Evolutionary conservation across 2,329 filamentous ascomycete species (phyloP), one percentile per base, ranked within the genome.

Genomic region (Hymenotorrendiella dingleyae): DNA sequence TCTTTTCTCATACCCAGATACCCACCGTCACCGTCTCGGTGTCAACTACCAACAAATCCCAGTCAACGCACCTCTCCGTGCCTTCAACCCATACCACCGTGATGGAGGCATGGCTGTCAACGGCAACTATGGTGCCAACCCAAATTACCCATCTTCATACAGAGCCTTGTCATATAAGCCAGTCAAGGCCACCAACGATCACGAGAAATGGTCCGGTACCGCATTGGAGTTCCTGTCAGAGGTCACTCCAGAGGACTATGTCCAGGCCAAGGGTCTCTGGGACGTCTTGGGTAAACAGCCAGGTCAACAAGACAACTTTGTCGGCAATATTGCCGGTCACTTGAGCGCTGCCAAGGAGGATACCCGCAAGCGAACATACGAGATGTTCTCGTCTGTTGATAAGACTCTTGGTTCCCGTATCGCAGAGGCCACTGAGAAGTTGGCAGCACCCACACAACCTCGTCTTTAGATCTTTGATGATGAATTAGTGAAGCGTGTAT

Each of bases 51-150:
- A 78, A 56, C 75, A 78, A 55, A 61, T 79, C 2, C 75, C 75
- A 0, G 69, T 77, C 46, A 62, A 64, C 42, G 50, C 57, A 50
- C 49, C 64, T 53, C 68, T 67, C 62, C 67, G 57, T 65, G 68
- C 68, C n/a, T 71, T 76, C 70, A 71, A 83, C 54, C 84, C 84
- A 50, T 85, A 80, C 70, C 82, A 87, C 62, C 78, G 84, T 48
- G 84, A 88, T 56, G 85, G 85, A 12, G 59, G 62, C 46, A 88
- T 87, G 82, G 75, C 80, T 44, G 69, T 78, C 58, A 84, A 87
- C 64, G 68, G 68, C 43, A 81, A 81, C 65, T 78, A 80, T 53
- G 77, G 76, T 39, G 66, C 67, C 19, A 73, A 79, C 56, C 74
- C 76, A 8, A 77, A 76, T 63, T 82, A 81, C 54, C 67, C 69